Evolutionary conservation across 371 early-diverging fungal genomes (phyloP).

Genomic region (Rhizopus delemar): DNA sequence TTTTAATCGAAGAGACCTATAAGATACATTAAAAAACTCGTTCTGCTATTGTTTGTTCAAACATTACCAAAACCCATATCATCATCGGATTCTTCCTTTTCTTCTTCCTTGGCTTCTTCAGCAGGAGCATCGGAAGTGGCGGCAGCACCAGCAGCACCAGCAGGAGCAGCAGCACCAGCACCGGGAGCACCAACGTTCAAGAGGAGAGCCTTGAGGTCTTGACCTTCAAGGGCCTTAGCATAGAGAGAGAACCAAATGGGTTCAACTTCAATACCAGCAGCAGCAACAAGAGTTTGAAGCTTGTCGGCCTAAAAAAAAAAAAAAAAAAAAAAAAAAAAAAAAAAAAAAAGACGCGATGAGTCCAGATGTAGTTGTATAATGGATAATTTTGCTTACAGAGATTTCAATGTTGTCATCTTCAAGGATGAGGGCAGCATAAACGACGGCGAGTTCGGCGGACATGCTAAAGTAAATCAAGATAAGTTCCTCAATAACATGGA

Average conservation of each 20-base stretch:
- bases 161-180: conserved; percentile 62
- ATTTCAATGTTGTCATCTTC: conserved; percentile 95
- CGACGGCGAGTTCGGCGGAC: conserved; percentile 88
- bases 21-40: neutral
- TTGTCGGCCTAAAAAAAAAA: conserved; percentile 81
- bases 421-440: conserved; percentile 97
- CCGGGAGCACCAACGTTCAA: conserved; percentile 85
- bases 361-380: neutral
- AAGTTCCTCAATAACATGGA: neutral
- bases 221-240: conserved; percentile 97
- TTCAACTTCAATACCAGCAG: conserved; percentile 93
- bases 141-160: conserved; percentile 54
- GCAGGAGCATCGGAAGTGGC: conserved; percentile 62
- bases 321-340: neutral
- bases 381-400: conserved; percentile 71
- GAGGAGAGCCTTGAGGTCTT: conserved; percentile 88
- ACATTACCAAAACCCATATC: conserved; percentile 87
- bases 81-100: conserved; percentile 91
- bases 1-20: conserved; percentile 85
- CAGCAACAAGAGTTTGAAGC: conserved; percentile 87
- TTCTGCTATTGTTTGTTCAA: no score
- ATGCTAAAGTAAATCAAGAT: conserved; percentile 27
- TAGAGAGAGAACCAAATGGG: conserved; percentile 95
- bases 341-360: neutral
- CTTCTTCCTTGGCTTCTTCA: conserved; percentile 66